Evolutionary conservation across 768 basidiomycete genomes (phyloP).

Genomic region (Gloeophyllum trabeum): DNA sequence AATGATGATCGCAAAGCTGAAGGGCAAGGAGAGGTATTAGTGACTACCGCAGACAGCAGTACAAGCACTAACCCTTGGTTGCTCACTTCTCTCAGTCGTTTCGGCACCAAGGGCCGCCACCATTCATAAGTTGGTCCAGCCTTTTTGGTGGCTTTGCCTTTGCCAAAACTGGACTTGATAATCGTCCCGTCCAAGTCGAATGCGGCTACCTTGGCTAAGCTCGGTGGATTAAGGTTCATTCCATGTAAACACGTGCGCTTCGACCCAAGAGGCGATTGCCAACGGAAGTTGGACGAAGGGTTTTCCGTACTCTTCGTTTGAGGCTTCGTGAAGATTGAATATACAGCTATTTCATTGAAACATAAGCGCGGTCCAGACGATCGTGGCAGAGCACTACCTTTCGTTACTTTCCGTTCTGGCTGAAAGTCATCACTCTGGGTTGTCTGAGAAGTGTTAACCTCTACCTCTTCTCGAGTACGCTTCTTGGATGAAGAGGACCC

Average conservation of each 20-base stretch:
- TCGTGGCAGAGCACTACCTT: no score
- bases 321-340: no score
- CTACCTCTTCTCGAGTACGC: no score
- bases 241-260: conserved; percentile 25
- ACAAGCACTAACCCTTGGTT: conserved; percentile 41
- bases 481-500: no score
- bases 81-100: conserved; percentile 47
- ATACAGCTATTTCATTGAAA: no score
- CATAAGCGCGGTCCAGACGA: no score
- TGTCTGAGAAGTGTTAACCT: no score
- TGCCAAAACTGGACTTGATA: conserved; percentile 33
- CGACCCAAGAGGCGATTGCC: conserved; percentile 21
- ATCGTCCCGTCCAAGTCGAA: conserved; percentile 87
- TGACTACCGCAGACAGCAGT: background rate
- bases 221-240: conserved; percentile 25
- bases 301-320: no score
- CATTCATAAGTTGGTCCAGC: conserved; percentile 64
- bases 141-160: conserved; percentile 23
- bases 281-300: conserved; percentile 13
- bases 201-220: conserved; percentile 51
- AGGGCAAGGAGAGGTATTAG: background rate
- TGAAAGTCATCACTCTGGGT: no score
- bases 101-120: conserved; percentile 60
- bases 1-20: conserved; percentile 61
- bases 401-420: no score